phyloP scores from a whole-genome alignment of 495 filamentous ascomycete genomes.

The Hyaloscypha bicolor region DNA sequence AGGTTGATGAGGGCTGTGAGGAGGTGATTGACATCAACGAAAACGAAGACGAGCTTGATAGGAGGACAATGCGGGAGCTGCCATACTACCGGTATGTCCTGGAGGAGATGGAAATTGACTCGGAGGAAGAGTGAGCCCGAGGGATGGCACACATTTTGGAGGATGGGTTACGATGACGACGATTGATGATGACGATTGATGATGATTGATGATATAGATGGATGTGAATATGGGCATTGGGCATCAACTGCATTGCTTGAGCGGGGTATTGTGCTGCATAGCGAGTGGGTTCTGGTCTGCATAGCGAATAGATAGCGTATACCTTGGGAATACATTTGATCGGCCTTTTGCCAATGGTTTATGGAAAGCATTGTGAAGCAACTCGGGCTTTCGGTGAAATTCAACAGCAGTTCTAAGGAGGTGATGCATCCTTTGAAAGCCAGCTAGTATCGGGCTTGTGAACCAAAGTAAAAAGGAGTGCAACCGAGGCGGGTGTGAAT shows the following conservation, averaged over 20 bases:
- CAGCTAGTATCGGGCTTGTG: too few species aligned
- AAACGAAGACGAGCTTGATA: constrained; percentile 32
- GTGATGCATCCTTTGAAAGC: too few species aligned
- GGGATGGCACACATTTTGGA: neutral
- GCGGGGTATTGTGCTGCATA: constrained; percentile 14
- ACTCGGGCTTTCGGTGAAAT: too few species aligned
- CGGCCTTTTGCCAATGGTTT: neutral
- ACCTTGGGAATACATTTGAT: constrained; percentile 1
- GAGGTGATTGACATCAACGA: constrained; percentile 47
- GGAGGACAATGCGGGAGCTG: constrained; percentile 36
- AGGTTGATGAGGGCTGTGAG: constrained; percentile 53
- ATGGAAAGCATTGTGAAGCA: too few species aligned
- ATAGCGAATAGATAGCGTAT: constrained; percentile 18
- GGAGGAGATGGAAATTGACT: constrained; percentile 41
- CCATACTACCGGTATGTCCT: constrained; percentile 49
- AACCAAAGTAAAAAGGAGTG: too few species aligned
- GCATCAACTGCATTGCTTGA: constrained; percentile 25
- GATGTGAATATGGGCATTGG: constrained; percentile 5
- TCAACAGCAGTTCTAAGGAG: too few species aligned
- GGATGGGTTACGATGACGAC: constrained; percentile 29
- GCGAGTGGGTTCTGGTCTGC: constrained; percentile 17
- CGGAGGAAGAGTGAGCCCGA: constrained; percentile 30
- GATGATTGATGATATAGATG: constrained; percentile 14
- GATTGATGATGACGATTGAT: constrained; percentile 13
- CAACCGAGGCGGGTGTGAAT: too few species aligned